phyloP scores from a whole-genome alignment of 306 rosid species.

The Prunus campanulata region DNA sequence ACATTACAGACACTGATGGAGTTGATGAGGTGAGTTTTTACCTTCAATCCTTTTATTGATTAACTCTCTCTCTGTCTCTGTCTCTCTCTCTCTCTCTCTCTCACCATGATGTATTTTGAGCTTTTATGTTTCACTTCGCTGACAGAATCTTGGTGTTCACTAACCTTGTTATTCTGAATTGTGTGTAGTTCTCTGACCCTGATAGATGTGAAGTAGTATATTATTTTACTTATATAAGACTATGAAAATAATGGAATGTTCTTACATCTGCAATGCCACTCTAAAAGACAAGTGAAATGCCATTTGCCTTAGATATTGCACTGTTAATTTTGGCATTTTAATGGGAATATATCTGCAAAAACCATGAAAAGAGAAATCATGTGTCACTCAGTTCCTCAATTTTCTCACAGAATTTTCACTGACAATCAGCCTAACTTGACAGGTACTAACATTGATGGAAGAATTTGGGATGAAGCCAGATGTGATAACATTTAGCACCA shows the following conservation, averaged over 20 bases:
- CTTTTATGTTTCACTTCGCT: no score
- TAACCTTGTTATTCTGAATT: no score
- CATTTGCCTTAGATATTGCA: not conserved
- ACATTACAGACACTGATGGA: slow-evolving; percentile 64
- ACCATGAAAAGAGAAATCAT: not conserved
- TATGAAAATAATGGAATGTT: not conserved
- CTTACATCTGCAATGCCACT: not conserved
- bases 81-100: no score
- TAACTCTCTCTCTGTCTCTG: no score
- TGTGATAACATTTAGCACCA: slow-evolving; percentile 92
- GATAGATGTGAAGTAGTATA: no score
- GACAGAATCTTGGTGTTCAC: no score
- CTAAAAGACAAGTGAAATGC: not conserved
- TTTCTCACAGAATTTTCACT: slow-evolving; percentile 15
- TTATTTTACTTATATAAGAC: no score
- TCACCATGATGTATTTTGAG: no score
- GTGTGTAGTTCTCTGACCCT: no score
- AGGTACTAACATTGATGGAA: slow-evolving; percentile 91
- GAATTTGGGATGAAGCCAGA: slow-evolving; percentile 86
- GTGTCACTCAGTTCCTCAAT: not conserved
- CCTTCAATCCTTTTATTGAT: not conserved
- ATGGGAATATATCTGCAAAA: not conserved
- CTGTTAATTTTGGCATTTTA: not conserved
- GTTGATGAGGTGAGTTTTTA: slow-evolving; percentile 63
- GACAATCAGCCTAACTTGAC: slow-evolving; percentile 32